Evolutionary conservation across 495 filamentous ascomycete species (phyloP), one percentile per base, ranked within the genome.

Genomic region (Hapsidospora chrysogenum): DNA sequence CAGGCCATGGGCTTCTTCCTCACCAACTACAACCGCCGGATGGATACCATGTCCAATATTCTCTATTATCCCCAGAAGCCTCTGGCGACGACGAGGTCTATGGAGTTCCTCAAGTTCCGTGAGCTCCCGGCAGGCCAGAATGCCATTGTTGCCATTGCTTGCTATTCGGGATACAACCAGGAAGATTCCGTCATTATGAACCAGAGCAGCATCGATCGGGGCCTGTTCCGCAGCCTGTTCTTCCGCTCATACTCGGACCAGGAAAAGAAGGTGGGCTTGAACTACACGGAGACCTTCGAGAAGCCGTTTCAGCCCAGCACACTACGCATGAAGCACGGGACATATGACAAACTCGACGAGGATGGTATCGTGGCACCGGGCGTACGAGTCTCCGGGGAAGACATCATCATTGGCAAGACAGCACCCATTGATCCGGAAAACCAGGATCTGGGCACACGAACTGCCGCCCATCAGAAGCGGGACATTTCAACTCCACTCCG

Each of bases 141-240:
- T 46, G 89, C 89, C 15, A 96, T 99, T 46, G 89, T 99, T 9
- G 89, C 92, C 23, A 96, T 99, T 63, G 71, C 81, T 30, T 85
- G 79, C 53, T 99, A 96, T 58, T 93, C 85, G 11, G 89, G 89
- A n/a, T 99, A 96, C 68, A 96, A 99, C 53, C 92, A 96, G 55
- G 89, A 99, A 82, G 89, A 99, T 72, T 96, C 89, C 16, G 89
- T 99, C 35, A 92, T 99, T 45, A 95, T 99, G 92, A 99, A 95
- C 58, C 92, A 99, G 57, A 92, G 83, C 60, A 89, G 83, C 45
- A 96, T 96, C 46, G 89, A 99, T 48, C 80, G 89, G 40, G 89
- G 89, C 22, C 64, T 99, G 8, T 96, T 96, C 79, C 76, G 89
- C 51, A 92, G 82, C 74, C 64, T 99, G 13, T 99, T 96, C 67